A percentile compares a stretch with the other conserved stretches of the same genome.
Conservation (phyloP, 352 stramenopile genomes). For the Blastocystis hominis region DNA sequence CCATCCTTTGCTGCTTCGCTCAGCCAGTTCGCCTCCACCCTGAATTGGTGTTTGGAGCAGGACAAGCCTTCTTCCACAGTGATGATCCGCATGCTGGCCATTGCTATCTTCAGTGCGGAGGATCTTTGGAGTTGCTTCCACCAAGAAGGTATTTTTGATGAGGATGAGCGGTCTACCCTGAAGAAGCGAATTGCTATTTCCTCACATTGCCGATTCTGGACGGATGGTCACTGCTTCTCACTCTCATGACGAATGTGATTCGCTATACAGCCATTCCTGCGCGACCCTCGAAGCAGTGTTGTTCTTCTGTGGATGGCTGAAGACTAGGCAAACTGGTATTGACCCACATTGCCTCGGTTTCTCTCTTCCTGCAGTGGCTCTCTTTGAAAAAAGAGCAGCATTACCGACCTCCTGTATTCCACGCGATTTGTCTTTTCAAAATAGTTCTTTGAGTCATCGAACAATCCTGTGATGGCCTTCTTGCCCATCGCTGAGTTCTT, state of each 20-base stretch:
- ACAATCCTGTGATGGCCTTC: neutral
- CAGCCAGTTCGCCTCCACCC: neutral
- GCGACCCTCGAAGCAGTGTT: neutral
- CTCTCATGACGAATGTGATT: neutral
- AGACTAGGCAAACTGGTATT: neutral
- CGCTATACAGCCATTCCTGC: neutral
- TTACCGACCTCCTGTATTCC: neutral
- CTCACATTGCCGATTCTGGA: neutral
- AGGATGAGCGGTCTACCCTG: neutral
- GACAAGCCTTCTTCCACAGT: neutral
- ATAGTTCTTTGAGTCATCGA: neutral
- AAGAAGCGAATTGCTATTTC: neutral
- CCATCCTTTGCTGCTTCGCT: neutral
- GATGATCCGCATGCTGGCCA: neutral
- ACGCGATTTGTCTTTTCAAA: neutral
- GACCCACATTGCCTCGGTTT: neutral
- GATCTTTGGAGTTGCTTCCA: neutral
- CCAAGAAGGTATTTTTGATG: neutral
- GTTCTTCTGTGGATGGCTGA: neutral
- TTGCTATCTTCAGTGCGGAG: neutral
- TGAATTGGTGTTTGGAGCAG: slow-evolving; percentile 1
- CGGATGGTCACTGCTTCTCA: neutral
- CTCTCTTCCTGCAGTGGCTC: slow-evolving; percentile 14
- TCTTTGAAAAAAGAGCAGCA: neutral
- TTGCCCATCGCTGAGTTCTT: neutral